Evolutionary conservation across 495 filamentous ascomycete genomes (phyloP).

Genomic region (Talaromyces wortmannii): DNA sequence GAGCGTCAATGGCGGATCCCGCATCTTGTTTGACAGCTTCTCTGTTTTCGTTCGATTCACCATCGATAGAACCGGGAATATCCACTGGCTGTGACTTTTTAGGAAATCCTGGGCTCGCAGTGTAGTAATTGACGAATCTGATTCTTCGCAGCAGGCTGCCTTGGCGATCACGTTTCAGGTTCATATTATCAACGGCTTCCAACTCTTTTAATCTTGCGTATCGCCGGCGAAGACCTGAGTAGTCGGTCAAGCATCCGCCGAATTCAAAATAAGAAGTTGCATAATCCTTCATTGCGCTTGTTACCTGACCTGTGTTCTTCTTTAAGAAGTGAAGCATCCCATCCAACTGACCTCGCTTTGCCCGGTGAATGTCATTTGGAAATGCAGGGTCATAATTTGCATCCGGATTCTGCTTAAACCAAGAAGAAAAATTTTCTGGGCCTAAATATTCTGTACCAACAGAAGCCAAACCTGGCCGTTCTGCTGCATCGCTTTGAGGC

Average conservation of each 20-base stretch:
- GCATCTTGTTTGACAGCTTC: not conserved
- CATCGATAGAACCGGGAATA: constrained; percentile 3
- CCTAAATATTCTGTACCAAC: too few relatives aligned
- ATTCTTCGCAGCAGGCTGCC: constrained; percentile 32
- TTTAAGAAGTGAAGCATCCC: constrained; percentile 70
- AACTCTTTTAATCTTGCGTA: constrained; percentile 60
- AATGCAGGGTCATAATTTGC: constrained; percentile 67
- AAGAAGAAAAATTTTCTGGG: not conserved
- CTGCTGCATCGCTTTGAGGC: not conserved
- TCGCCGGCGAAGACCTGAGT: constrained; percentile 56
- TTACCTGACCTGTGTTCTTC: constrained; percentile 67
- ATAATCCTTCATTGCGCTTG: constrained; percentile 62
- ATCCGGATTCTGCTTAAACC: constrained; percentile 30
- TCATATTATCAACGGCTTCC: constrained; percentile 54
- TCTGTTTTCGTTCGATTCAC: not conserved
- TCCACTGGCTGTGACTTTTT: constrained; percentile 23
- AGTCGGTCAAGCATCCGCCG: constrained; percentile 74
- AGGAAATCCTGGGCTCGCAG: constrained; percentile 65
- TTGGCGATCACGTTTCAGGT: constrained; percentile 2
- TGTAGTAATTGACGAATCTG: constrained; percentile 88
- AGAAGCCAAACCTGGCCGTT: too few relatives aligned
- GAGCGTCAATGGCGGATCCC: not conserved
- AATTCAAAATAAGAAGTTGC: constrained; percentile 79
- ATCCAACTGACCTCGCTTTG: constrained; percentile 56
- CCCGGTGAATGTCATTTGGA: constrained; percentile 59